Base-by-base conservation (phyloP, 2,329 filamentous ascomycete genomes). In the Orbilia oligospora region DNA sequence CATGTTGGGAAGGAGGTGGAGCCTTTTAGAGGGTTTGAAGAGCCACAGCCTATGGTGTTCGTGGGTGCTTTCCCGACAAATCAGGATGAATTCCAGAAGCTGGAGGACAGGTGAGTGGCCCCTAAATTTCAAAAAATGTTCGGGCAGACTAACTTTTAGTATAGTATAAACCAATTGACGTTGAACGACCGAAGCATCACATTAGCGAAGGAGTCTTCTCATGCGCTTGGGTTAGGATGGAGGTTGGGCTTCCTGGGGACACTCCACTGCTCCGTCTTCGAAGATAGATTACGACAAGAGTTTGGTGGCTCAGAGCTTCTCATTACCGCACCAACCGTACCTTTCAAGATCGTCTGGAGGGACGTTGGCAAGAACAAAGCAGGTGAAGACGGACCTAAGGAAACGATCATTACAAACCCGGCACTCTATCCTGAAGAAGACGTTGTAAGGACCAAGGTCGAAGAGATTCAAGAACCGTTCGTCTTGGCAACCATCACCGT, bases 21-120 rank as follows among this genome's bases (percentile, higher is more conserved):
- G 84, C 90, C 93, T 12, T 91, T 94, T 68, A 93, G 94, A 0
- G 96, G 95, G 1, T 99, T 99, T 79, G 95, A 97, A 83, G 96
- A 99, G 84, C 95, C 96, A 0, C 97, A 99, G 84, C 92, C 94
- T 5, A 99, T 99, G 96, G 96, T 99, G 3, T 99, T 99, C 81
- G 96, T 99, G 3, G 94, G 95, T 0, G 96, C 96, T 0, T 99
- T 97, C 82, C 96, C 96, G 0, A 94, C 94, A 0, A 94, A 99
- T 82, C 94, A 97, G 81, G 87, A 91, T 81, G 93, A 97, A 84
- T 95, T 97, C 83, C 89, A 89, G 51, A 92, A 94, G 83, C 87
- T 99, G 3, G 93, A 97, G 80, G 79, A 80, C 36, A 80, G 76
- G 76, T 80, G 16, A 36, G 76, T 30, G 33, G 16, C 22, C 10